Base-by-base conservation (phyloP, 345 rosid genomes). In the Euphorbia peplus region DNA sequence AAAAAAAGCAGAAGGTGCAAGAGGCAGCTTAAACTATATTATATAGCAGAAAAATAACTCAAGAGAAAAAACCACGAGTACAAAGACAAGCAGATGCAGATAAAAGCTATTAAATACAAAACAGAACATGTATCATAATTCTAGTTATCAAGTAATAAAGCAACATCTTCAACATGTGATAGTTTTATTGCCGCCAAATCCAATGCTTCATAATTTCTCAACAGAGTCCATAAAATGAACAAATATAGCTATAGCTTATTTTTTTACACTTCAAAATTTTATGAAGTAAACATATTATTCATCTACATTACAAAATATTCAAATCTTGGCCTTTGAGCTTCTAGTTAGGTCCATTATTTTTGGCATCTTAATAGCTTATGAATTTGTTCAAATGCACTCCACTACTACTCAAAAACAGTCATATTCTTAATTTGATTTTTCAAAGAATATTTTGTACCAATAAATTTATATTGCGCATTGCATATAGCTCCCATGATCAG, bases 231-330 rank as follows among this genome's bases (percentile, higher is more conserved):
- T 32, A 50, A 65, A 21, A 28, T 18, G 42, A 32, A 64, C 42
- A 64, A 28, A 63, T 21, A 64, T 5, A 64, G n/a, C 68, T n/a
- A 11, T 47, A 28, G 6, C 41, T 64, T n/a, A n/a, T n/a, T n/a
- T n/a, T n/a, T 48, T 25, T 28, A 64, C 13, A 4, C 11, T 16
- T 8, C 9, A 9, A 22, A n/a, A 44, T 28, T 29, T 12, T 48
- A 18, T 19, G 3, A 29, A 21, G 58, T 19, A 13, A 25, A 21
- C 32, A 53, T 9, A 22, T 32, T 4, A 24, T 26, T 18, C 22
- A 39, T 11, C 28, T 14, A 14, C 30, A 66, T 19, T 28, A 25
- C 30, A 66, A 30, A 56, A 12, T 28, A 18, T 57, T 25, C 25
- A 56, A 54, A 68, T 42, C 7, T 42, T 58, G 24, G 15, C 10